These are phyloP conservation scores for Nadsonia commutata DNA, from an alignment of 1,139 yeast genomes.

Conservation along the genomic window DNA sequence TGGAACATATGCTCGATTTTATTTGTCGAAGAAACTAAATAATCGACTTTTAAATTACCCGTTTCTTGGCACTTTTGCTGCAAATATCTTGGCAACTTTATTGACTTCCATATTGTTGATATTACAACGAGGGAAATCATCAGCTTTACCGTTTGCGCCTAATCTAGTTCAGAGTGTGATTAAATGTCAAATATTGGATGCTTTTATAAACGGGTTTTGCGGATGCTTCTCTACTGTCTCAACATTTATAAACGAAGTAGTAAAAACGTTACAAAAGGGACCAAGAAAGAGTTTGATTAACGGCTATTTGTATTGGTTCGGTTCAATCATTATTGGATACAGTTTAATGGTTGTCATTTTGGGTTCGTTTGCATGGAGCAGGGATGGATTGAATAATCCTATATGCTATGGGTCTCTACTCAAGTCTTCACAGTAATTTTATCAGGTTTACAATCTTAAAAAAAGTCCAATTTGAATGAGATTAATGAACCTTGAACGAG, in stretches of 20 bases:
- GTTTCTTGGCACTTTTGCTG: slow-evolving; percentile 52
- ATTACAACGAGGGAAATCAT: slow-evolving; percentile 32
- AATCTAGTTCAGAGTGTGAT: slow-evolving; percentile 23
- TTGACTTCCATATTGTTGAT: slow-evolving; percentile 42
- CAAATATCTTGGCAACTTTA: slow-evolving; percentile 46
- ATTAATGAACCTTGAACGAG: too few relatives aligned
- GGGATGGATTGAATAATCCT: slow-evolving; percentile 24
- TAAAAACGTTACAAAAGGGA: slow-evolving; percentile 19
- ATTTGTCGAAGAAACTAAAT: slow-evolving; percentile 38
- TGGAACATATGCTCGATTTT: slow-evolving; percentile 49
- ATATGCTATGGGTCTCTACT: background rate
- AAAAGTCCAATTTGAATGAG: too few relatives aligned
- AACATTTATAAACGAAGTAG: slow-evolving; percentile 58
- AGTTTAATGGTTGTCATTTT: slow-evolving; percentile 27
- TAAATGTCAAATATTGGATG: slow-evolving; percentile 40
- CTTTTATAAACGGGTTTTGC: slow-evolving; percentile 56
- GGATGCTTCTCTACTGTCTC: slow-evolving; percentile 69
- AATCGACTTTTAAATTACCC: slow-evolving; percentile 31
- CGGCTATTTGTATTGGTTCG: slow-evolving; percentile 29
- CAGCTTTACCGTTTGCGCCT: slow-evolving; percentile 4
- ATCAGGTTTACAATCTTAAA: too few relatives aligned
- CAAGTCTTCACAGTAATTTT: too few relatives aligned
- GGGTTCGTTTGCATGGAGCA: slow-evolving; percentile 35
- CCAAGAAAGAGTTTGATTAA: slow-evolving; percentile 8
- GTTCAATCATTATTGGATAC: slow-evolving; percentile 26